Conservation (phyloP, 1,284 basidiomycete genomes). For the Apiotrichum gracile region DNA sequence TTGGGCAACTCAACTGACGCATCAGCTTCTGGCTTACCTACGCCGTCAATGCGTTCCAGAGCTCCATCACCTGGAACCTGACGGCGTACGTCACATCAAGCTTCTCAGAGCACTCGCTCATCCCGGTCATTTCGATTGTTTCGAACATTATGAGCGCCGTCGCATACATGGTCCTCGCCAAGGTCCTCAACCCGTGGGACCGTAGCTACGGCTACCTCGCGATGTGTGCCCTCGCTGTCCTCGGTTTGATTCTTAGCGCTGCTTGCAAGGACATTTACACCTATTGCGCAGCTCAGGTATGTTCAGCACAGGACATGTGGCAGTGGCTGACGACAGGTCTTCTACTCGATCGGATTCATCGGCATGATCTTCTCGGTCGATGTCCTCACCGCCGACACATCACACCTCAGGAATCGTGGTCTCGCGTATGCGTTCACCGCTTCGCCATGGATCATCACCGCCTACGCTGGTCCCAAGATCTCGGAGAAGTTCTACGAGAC, state of each 20-base stretch:
- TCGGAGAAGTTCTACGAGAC: constrained; percentile 32
- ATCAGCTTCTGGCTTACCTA: constrained; percentile 37
- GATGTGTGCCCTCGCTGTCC: constrained; percentile 25
- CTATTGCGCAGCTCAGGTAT: constrained; percentile 35
- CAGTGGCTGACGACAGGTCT: constrained; percentile 15
- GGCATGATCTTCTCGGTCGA: constrained; percentile 46
- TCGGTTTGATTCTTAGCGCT: constrained; percentile 40
- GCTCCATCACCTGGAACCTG: constrained; percentile 34
- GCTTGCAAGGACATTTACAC: constrained; percentile 30
- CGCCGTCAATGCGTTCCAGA: constrained; percentile 37
- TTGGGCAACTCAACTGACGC: not conserved
- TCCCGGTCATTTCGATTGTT: constrained; percentile 39
- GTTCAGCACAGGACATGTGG: not conserved
- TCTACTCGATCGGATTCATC: constrained; percentile 43
- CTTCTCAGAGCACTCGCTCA: constrained; percentile 35
- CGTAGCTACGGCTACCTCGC: constrained; percentile 27
- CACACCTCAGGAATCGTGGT: constrained; percentile 43
- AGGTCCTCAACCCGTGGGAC: constrained; percentile 37
- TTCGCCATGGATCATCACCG: constrained; percentile 47
- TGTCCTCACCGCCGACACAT: constrained; percentile 46
- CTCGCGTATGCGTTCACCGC: constrained; percentile 48
- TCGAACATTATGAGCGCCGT: constrained; percentile 31
- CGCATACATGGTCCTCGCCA: constrained; percentile 34
- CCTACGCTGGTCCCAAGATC: constrained; percentile 39
- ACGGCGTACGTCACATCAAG: constrained; percentile 28